A percentile compares a stretch with the other conserved stretches of the same genome.
Evolutionary conservation across 805 yeast genomes (phyloP).

Genomic region (Kluyveromyces wickerhamii): DNA sequence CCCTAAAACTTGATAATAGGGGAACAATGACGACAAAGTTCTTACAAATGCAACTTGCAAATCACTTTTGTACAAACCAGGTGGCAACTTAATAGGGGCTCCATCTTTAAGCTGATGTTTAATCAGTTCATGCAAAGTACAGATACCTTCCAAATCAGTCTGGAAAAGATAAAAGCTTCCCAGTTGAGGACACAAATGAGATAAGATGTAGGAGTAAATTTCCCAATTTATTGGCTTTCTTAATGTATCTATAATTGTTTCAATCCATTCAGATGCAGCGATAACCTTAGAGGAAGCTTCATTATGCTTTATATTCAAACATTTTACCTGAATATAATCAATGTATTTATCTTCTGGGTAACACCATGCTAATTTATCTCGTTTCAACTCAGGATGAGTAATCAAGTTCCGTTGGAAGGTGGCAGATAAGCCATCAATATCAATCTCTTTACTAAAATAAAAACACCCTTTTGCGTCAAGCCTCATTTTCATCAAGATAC

Average conservation of each 20-base stretch:
- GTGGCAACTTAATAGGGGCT: constrained; percentile 40
- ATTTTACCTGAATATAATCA: constrained; percentile 39
- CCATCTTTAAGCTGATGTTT: constrained; percentile 53
- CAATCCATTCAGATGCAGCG: constrained; percentile 46
- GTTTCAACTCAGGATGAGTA: constrained; percentile 19
- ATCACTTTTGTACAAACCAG: constrained; percentile 45
- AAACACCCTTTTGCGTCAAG: constrained; percentile 38
- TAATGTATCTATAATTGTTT: constrained; percentile 40
- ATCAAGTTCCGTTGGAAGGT: constrained; percentile 44
- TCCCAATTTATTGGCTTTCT: constrained; percentile 61
- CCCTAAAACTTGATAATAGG: constrained; percentile 47
- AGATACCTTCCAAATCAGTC: constrained; percentile 34
- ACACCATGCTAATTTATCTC: constrained; percentile 38
- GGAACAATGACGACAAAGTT: constrained; percentile 52
- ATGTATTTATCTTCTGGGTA: constrained; percentile 45
- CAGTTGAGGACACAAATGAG: constrained; percentile 65
- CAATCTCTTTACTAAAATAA: constrained; percentile 44
- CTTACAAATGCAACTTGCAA: constrained; percentile 59
- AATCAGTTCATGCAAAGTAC: constrained; percentile 36
- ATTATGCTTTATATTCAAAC: constrained; percentile 29
- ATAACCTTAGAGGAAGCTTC: constrained; percentile 23
- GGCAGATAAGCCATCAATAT: constrained; percentile 60
- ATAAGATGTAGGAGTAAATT: constrained; percentile 53
- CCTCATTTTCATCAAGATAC: constrained; percentile 49
- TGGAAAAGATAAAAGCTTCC: constrained; percentile 48